A percentile compares a stretch with the other conserved stretches of the same genome.
phyloP scores from a whole-genome alignment of 2,329 filamentous ascomycete genomes.

The Aspergillus phoenicis region DNA sequence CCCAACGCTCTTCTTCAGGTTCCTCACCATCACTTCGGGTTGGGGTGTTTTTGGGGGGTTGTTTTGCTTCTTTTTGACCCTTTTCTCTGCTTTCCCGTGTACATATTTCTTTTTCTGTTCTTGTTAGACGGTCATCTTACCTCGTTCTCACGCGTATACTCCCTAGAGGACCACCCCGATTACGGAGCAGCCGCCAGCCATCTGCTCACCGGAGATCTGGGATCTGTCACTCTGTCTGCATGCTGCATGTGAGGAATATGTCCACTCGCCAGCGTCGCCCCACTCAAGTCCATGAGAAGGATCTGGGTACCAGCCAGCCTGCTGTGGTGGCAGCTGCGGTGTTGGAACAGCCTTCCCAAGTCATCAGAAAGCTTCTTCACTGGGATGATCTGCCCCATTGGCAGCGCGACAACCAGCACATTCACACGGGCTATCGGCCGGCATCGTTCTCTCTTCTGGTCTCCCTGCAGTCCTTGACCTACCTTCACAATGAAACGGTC shows the following conservation, averaged over 20 bases:
- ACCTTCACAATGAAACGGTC: slow-evolving; percentile 69
- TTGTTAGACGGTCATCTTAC: not conserved
- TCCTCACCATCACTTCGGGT: not conserved
- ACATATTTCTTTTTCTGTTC: not conserved
- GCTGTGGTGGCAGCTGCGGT: slow-evolving; percentile 28
- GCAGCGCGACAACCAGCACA: slow-evolving; percentile 70
- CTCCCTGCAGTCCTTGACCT: slow-evolving; percentile 61
- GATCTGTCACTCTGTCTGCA: slow-evolving; percentile 13
- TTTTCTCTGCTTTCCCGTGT: not conserved
- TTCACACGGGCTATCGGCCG: slow-evolving; percentile 66
- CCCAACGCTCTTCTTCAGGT: not conserved
- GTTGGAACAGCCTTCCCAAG: slow-evolving; percentile 32
- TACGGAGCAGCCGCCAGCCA: not conserved
- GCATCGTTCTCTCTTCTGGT: slow-evolving; percentile 62
- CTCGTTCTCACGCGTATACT: not conserved
- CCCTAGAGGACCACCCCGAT: not conserved
- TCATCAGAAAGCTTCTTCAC: slow-evolving; percentile 45
- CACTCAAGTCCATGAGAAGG: slow-evolving; percentile 22
- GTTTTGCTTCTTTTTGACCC: not conserved
- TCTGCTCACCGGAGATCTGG: slow-evolving; percentile 4
- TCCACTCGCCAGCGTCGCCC: slow-evolving; percentile 36
- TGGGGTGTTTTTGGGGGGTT: not conserved
- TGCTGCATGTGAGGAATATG: slow-evolving; percentile 30
- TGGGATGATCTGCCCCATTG: slow-evolving; percentile 57
- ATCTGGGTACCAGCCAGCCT: slow-evolving; percentile 28